Base-by-base conservation (phyloP, 2,329 filamentous ascomycete genomes). In the Leptographium procerum region DNA sequence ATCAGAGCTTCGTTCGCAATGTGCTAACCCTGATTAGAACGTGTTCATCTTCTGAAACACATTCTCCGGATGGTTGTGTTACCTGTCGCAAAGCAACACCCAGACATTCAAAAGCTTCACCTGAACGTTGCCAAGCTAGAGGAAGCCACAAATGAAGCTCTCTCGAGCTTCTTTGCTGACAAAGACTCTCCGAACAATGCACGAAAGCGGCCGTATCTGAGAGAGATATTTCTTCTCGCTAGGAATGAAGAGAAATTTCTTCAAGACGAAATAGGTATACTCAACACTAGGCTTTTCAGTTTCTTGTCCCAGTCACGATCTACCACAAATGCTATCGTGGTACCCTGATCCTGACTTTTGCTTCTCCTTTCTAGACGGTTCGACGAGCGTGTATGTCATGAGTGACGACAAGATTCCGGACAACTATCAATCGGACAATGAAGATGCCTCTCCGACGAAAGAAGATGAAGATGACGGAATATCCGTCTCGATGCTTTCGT, bases 201-300 rank as follows among this genome's bases (percentile, higher is more conserved):
- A 2, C 73, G 72, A 61, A 86, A 85, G 71, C 77, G 74, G 59
- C 73, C 75, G 0, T 82, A 76, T 53, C 65, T 86, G 10, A 78
- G 75, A 57, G 82, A 86, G 64, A 79, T 86, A 10, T 86, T 86
- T 71, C 80, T 77, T 61, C 76, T 86, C 33, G 83, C 83, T 0
- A 75, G 70, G 58, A 69, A 73, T 33, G 79, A 86, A 62, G 81
- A 85, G 65, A 72, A 77, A 5, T 84, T 70, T 64, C 78, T 72
- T 62, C 76, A 78, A 50, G 77, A 75, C 29, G 80, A 83, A 64
- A 79, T 85, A 55, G 82, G 83, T 85, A 68, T 13, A 40, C 28
- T 7, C 50, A 16, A 40, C 40, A 43, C n/a, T n/a, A n/a, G n/a
- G n/a, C n/a, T n/a, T n/a, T n/a, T n/a, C n/a, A n/a, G n/a, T n/a